Evolutionary conservation across 148 eudicot species (phyloP), one percentile per base, ranked within the genome.

Genomic region (Rhododendron henanense): DNA sequence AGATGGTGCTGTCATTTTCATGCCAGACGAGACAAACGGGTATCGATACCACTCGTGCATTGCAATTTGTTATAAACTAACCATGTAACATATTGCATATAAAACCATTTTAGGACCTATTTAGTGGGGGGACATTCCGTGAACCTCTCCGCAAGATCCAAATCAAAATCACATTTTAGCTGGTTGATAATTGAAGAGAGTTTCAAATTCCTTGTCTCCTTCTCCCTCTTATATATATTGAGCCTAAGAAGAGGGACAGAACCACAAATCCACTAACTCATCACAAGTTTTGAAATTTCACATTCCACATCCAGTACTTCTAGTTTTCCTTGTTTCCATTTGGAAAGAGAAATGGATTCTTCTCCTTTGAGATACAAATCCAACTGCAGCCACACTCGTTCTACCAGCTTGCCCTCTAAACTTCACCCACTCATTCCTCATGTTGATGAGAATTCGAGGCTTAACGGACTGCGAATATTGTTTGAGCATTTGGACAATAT

Each of bases 401-500:
- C 87, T 55, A 41, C 28, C 21, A 89, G 85, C 87, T 81, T 87
- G 48, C 88, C 88, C 45, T 55, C 82, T 41, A 63, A 47, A 75
- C 69, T 65, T 23, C 81, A 89, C 76, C 88, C 88, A 1, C 55
- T 65, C 6, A 28, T 77, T 28, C 79, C 77, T 50, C 85, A 84
- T 23, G 48, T 83, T 44, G 85, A 89, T 15, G 85, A 87, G 35
- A 87, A 85, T 18, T 63, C 85, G 50, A 67, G 15, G 4, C 35
- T 10, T 1, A 25, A 10, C 31, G 37, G 35, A 2, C 74, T 67
- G 1, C 5, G 10, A 10, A 25, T 4, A 10, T 2, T 10, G 2
- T 86, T 59, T 11, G 85, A 80, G 13, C 84, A 45, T 35, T 55
- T 87, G 9, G 91, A 87, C 14, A 69, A 90, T 80, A 65, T 90